phyloP scores from a whole-genome alignment of 352 stramenopile species.

The Hyaloperonospora arabidopsidis region DNA sequence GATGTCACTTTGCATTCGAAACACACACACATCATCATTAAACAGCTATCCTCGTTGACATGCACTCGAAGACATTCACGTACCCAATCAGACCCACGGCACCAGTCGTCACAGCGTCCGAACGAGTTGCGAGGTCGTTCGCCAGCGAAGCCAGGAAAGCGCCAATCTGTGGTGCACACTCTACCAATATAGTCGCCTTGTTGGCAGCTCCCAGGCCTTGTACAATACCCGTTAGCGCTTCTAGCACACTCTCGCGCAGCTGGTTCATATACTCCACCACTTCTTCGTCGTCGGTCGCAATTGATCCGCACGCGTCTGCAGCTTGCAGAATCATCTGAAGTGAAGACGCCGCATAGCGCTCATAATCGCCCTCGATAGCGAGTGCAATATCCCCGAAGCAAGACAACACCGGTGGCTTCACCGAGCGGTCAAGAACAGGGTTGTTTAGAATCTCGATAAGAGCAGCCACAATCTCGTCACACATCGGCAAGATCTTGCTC shows the following conservation, averaged over 20 bases:
- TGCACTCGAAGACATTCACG: slow-evolving; percentile 6
- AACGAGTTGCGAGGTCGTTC: slow-evolving; percentile 68
- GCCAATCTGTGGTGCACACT: slow-evolving; percentile 80
- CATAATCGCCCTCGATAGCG: slow-evolving; percentile 89
- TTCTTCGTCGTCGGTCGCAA: slow-evolving; percentile 92
- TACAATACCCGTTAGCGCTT: slow-evolving; percentile 95
- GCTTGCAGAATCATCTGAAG: slow-evolving; percentile 84
- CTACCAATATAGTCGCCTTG: slow-evolving; percentile 77
- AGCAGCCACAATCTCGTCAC: slow-evolving; percentile 90
- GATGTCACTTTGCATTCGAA: slow-evolving; percentile 60
- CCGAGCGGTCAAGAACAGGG: slow-evolving; percentile 85
- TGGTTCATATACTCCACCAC: slow-evolving; percentile 97
- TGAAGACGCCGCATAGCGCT: slow-evolving; percentile 76
- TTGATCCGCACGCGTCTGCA: slow-evolving; percentile 77
- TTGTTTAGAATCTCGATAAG: slow-evolving; percentile 95
- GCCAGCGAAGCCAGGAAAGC: slow-evolving; percentile 85
- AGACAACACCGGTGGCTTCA: slow-evolving; percentile 94
- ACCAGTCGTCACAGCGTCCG: slow-evolving; percentile 86
- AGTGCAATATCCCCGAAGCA: slow-evolving; percentile 97
- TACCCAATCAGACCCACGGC: slow-evolving; percentile 87
- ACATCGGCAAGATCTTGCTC: slow-evolving; percentile 86
- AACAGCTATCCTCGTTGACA: neutral
- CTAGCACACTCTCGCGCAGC: slow-evolving; percentile 91
- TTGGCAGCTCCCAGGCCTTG: slow-evolving; percentile 89
- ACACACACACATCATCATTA: slow-evolving; percentile 4